phyloP scores from a whole-genome alignment of 495 filamentous ascomycete genomes.

The Podospora didyma region DNA sequence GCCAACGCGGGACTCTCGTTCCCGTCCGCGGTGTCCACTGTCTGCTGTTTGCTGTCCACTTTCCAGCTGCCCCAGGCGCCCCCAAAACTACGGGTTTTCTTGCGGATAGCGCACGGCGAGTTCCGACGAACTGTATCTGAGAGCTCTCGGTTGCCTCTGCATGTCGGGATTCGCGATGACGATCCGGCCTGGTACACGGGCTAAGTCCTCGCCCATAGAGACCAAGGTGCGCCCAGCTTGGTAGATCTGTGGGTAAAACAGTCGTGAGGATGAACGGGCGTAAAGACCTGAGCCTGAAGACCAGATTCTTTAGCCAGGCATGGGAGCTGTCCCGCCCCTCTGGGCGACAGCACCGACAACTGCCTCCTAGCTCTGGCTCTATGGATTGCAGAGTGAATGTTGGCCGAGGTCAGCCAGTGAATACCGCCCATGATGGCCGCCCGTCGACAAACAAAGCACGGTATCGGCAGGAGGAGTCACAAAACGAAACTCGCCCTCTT shows the following conservation, averaged over 20 bases:
- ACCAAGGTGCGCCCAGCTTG: conserved; percentile 6
- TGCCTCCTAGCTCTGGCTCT: too few relatives aligned
- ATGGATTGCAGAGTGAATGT: too few relatives aligned
- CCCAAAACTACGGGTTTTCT: not conserved
- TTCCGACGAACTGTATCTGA: not conserved
- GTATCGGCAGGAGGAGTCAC: too few relatives aligned
- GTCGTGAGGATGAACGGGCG: conserved; percentile 10
- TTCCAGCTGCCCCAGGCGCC: too few relatives aligned
- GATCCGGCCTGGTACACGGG: conserved; percentile 16
- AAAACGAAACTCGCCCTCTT: too few relatives aligned
- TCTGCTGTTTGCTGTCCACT: too few relatives aligned
- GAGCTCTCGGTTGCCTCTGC: conserved; percentile 6
- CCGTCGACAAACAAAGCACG: too few relatives aligned
- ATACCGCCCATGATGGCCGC: too few relatives aligned
- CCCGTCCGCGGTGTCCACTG: too few relatives aligned
- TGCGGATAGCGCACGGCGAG: conserved; percentile 6
- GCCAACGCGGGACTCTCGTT: not conserved
- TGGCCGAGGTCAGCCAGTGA: too few relatives aligned
- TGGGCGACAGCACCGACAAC: too few relatives aligned
- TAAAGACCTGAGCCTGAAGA: not conserved
- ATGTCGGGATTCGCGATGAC: conserved; percentile 12
- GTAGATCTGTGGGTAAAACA: conserved; percentile 19
- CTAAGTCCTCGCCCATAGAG: not conserved
- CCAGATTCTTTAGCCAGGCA: not conserved
- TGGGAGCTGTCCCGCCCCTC: not conserved